Percentiles rank a stretch among this genome's conserved stretches.
Conservation (phyloP, 257 asterid species). For the Petunia axillaris region DNA sequence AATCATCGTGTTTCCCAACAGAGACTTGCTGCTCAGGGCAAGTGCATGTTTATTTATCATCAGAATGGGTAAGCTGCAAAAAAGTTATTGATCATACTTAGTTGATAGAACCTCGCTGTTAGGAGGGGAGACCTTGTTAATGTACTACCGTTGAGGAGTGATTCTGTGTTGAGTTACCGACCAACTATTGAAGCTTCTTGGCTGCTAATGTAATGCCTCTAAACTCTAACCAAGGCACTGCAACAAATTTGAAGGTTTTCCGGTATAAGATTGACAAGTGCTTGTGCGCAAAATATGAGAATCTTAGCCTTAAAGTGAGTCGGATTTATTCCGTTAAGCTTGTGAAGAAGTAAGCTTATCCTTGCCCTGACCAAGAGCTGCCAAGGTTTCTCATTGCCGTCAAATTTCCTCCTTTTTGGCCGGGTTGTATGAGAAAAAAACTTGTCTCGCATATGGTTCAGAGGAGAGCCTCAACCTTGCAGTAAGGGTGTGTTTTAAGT, state of each 20-base stretch:
- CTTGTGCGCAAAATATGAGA: background rate
- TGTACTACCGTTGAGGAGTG: background rate
- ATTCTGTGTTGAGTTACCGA: background rate
- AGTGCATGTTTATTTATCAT: background rate
- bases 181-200: background rate
- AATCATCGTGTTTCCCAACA: background rate
- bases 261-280: background rate
- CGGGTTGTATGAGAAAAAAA: background rate
- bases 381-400: background rate
- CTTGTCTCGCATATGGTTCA: background rate
- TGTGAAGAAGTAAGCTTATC: background rate
- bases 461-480: background rate
- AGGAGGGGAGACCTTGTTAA: background rate
- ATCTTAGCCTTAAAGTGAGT: background rate
- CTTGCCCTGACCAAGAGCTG: background rate
- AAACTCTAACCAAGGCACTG: background rate
- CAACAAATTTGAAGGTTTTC: background rate
- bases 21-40: conserved; percentile 18
- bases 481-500: background rate
- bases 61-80: background rate
- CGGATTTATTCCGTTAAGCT: background rate
- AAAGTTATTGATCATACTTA: background rate
- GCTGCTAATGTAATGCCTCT: background rate
- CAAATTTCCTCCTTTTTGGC: background rate
- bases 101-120: background rate